These are phyloP conservation scores for Penstemon newberryi DNA, from an alignment of 257 asterid species.

Conservation along the genomic window DNA sequence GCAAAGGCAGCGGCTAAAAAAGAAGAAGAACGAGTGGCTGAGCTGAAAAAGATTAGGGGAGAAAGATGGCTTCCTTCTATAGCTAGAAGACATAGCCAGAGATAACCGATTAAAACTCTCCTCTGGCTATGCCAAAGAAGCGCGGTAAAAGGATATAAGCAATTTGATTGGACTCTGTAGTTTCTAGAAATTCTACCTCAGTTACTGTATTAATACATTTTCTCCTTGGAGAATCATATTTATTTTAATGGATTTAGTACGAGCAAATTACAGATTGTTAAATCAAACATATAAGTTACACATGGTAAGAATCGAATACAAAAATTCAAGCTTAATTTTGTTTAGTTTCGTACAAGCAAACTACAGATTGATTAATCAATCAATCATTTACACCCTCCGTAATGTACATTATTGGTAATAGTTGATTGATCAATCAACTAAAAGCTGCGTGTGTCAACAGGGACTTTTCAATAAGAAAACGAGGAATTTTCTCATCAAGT, in stretches of 20 bases:
- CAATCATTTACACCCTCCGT: neutral
- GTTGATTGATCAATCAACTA: constrained; percentile 54
- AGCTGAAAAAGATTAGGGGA: constrained; percentile 66
- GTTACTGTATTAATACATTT: no score
- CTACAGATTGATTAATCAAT: constrained; percentile 9
- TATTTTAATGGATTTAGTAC: no score
- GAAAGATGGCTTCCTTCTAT: constrained; percentile 87
- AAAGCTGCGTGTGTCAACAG: neutral
- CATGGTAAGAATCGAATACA: neutral
- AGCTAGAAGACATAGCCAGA: constrained; percentile 50
- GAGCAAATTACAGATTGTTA: neutral
- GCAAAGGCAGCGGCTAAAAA: constrained; percentile 59
- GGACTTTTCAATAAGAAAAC: neutral
- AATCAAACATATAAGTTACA: neutral
- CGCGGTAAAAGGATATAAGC: no score
- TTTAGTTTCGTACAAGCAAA: neutral
- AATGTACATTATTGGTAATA: constrained; percentile 21
- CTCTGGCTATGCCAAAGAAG: no score
- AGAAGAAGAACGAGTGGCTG: constrained; percentile 77
- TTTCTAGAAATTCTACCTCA: no score
- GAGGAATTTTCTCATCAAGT: constrained; percentile 20
- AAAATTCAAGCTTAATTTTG: neutral
- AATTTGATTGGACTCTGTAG: no score
- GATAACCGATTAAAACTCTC: constrained; percentile 32
- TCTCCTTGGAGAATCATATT: no score